A percentile compares a stretch with the other conserved stretches of the same genome.
Conservation (phyloP, 352 stramenopile genomes). For the Phytophthora melonis region DNA sequence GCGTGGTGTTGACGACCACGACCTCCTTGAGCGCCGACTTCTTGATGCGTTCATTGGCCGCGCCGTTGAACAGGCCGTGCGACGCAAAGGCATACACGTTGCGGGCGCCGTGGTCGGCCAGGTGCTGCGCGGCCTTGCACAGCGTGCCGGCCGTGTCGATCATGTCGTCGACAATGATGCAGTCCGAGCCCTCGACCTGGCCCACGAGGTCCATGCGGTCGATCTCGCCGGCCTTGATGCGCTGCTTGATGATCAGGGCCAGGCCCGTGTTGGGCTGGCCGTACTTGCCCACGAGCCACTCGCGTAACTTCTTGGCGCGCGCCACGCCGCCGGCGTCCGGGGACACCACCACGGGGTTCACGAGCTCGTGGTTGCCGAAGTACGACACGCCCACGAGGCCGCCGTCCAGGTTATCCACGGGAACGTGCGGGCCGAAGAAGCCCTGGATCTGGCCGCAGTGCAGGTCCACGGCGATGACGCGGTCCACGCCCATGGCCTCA, state of each 20-base stretch:
- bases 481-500: slow-evolving; percentile 90
- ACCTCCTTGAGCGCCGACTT: slow-evolving; percentile 93
- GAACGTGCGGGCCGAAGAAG: slow-evolving; percentile 99
- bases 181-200: slow-evolving; percentile 98
- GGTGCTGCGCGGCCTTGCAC: slow-evolving; percentile 98
- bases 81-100: slow-evolving; percentile 99
- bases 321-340: slow-evolving; percentile 99
- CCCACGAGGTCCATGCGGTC: slow-evolving; percentile 99
- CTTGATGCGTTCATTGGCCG: slow-evolving; percentile 91
- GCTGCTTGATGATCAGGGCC: slow-evolving; percentile 99
- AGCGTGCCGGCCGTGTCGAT: slow-evolving; percentile 99
- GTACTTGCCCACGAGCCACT: slow-evolving; percentile 98
- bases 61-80: slow-evolving; percentile 97
- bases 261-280: slow-evolving; percentile 97
- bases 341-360: slow-evolving; percentile 99
- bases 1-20: slow-evolving; percentile 92
- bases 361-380: slow-evolving; percentile 97
- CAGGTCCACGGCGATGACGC: slow-evolving; percentile 89
- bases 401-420: slow-evolving; percentile 99
- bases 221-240: slow-evolving; percentile 97
- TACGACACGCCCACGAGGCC: slow-evolving; percentile 95
- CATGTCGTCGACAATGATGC: slow-evolving; percentile 99
- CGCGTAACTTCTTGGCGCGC: slow-evolving; percentile 99
- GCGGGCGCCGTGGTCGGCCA: slow-evolving; percentile 95
- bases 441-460: slow-evolving; percentile 94